Evolutionary conservation across 23 red algal genomes (phyloP).

Genomic region (Gracilariopsis chorda): DNA sequence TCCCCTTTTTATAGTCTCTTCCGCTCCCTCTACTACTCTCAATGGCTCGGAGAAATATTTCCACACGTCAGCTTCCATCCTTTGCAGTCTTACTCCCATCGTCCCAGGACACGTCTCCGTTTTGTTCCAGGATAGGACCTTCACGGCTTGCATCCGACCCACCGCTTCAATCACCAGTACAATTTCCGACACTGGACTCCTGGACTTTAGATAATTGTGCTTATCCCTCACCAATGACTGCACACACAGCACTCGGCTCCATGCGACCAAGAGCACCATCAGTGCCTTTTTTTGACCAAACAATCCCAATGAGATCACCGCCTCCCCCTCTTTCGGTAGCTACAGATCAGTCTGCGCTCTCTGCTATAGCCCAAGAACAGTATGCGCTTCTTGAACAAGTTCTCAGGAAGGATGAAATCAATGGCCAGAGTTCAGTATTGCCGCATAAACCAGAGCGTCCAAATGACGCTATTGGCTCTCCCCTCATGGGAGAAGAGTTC

Average conservation of each 20-base stretch:
- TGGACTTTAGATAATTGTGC: neutral
- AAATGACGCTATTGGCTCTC: neutral
- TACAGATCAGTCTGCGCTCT: neutral
- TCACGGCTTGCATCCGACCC: neutral
- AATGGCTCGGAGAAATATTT: too few species aligned
- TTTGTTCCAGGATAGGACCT: neutral
- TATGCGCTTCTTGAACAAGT: constrained; percentile 12
- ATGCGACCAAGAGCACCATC: neutral
- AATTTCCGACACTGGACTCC: neutral
- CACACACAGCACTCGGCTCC: neutral
- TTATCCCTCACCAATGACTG: neutral
- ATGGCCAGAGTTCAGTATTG: neutral
- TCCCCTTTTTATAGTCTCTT: too few species aligned
- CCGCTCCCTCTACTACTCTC: too few species aligned
- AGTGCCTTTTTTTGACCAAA: neutral
- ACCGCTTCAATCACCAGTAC: neutral
- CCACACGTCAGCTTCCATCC: neutral
- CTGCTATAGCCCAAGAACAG: neutral
- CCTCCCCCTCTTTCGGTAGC: neutral
- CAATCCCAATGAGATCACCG: neutral
- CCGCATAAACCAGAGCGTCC: neutral
- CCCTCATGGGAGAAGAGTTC: neutral
- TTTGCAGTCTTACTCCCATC: neutral
- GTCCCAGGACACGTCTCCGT: neutral
- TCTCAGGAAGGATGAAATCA: neutral